Base-by-base conservation (phyloP, 2,329 filamentous ascomycete species). In the Fonsecaea nubica region DNA sequence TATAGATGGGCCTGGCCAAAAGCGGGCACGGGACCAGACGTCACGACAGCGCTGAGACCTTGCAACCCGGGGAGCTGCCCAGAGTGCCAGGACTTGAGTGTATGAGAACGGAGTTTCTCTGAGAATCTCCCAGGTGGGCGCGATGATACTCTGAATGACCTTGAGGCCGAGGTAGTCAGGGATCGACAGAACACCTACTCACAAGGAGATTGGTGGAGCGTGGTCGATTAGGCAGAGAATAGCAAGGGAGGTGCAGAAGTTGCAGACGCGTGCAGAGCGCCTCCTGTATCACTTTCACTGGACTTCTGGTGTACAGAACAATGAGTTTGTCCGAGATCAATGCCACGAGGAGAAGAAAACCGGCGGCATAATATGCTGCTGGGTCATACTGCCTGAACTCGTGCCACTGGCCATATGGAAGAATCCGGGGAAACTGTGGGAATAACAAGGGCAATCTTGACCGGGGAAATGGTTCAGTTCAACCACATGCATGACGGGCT, bases 341-440 rank as follows among this genome's bases (percentile, higher is more conserved):
- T 15, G 9, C 12, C 32, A 21, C 35, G 33, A 57, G 35, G 55
- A 40, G 58, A 15, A 38, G 21, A 35, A 38, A 15, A 45, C 18
- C 58, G 18, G 21, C 25, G 48, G 53, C 53, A 32, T 61, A 25
- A 48, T 52, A 36, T 53, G 58, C 35, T 53, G 12, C 33, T 60
- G 45, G 45, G 53, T 32, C 35, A 8, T 38, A 53, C 10, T 3
- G 33, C 30, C 32, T 33, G 40, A 21, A 30, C 25, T 35, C 33
- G 30, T 21, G 30, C 57, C 45, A 32, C 45, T 18, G 45, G 45
- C 25, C 58, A 61, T 48, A 52, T 53, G 55, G 48, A 56, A 61
- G 53, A 65, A 62, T 65, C 63, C 58, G 58, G 58, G 63, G 63
- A 65, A 65, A 62, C 42, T 58, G 58, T 57, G 59, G 59, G 38